Base-by-base conservation (phyloP, 108 stramenopile species). In the Cyclotella distinguenda region DNA sequence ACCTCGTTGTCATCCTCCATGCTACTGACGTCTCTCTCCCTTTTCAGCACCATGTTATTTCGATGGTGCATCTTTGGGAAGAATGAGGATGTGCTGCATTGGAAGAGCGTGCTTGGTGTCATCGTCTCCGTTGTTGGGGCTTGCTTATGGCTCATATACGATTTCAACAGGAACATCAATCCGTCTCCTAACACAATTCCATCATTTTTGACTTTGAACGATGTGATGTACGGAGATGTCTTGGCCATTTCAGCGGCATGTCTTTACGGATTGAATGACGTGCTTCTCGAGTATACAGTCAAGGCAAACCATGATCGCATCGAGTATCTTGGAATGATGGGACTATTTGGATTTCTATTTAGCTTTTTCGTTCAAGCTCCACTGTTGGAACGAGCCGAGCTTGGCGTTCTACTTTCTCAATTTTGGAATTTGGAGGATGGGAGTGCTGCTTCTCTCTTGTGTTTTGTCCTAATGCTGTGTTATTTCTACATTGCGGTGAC, bases 301-400 rank as follows among this genome's bases (percentile, higher is more conserved):
- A 88, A 91, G 48, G 38, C 80, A 30, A 58, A 61, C 39, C 54
- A 68, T 40, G 84, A 91, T 61, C 70, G 86, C 9, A 52, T 65
- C 7, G 90, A 91, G 62, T 88, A 87, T 56, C 54, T 91, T 21
- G 85, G 85, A 21, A 88, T 91, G 86, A 44, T 88, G 28, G 87
- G 90, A 6, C 40, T 88, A 0, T 84, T 82, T 74, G 90, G 87
- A n/a, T 47, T 65, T 15, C 7, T 89, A 10, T 68, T 76, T 44
- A 77, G 81, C 28, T 64, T 63, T 42, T 27, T 25, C 11, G 26
- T 91, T 19, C 70, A 79, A 42, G 68, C 66, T 9, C 68, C 78
- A 3, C 22, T 85, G 9, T 39, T 74, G 1, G 86, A 88, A 60
- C 30, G 65, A 30, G 44, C 72, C 18, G 59, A 63, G 46, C 11